A percentile compares a stretch with the other conserved stretches of the same genome.
phyloP scores from a whole-genome alignment of 306 rosid species.

The Echinosophora koreensis region DNA sequence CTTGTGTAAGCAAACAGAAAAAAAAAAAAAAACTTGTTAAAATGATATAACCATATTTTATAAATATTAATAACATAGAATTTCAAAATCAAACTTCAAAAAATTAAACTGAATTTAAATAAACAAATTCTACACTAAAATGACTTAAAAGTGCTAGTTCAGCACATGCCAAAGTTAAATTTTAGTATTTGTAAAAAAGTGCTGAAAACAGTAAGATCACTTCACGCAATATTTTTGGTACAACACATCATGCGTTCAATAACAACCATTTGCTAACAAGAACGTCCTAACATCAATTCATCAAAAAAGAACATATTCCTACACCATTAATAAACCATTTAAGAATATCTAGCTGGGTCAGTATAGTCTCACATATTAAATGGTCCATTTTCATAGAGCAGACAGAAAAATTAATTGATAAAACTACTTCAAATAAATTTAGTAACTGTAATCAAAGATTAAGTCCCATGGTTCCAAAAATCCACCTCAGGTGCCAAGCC shows the following conservation, averaged over 20 bases:
- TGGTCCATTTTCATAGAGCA: conserved; percentile 39
- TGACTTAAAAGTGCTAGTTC: neutral
- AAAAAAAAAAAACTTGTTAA: no score
- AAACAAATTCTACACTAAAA: neutral
- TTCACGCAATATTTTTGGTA: no score
- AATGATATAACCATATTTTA: no score
- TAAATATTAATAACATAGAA: neutral
- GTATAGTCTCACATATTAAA: conserved; percentile 35
- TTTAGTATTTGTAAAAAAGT: neutral
- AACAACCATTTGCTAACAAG: neutral
- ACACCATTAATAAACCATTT: neutral
- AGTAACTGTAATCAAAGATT: conserved; percentile 54
- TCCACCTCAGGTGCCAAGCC: conserved; percentile 50
- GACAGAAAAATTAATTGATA: conserved; percentile 39
- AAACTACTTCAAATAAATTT: conserved; percentile 49
- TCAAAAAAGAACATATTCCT: neutral
- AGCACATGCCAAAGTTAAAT: neutral
- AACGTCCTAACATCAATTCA: no score
- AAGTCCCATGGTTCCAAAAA: conserved; percentile 48
- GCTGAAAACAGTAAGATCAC: neutral
- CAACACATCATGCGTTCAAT: no score
- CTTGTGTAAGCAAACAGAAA: neutral
- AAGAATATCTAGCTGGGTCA: neutral
- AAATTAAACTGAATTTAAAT: neutral
- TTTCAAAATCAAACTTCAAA: neutral